Evolutionary conservation across 2,329 filamentous ascomycete genomes (phyloP).

Genomic region (Nemania sp.): DNA sequence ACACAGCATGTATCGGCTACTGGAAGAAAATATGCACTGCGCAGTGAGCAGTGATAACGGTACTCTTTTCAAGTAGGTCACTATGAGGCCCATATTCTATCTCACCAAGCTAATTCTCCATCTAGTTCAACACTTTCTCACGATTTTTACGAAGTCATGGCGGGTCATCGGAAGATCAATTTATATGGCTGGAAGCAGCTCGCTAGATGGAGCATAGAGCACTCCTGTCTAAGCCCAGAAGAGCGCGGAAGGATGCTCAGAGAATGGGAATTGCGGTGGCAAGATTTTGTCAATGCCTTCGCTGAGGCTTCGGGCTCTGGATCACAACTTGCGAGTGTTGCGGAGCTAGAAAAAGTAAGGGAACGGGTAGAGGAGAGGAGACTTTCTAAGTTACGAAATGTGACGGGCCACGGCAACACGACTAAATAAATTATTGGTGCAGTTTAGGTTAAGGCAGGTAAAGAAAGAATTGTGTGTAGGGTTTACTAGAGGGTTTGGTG

Average conservation of each 20-base stretch:
- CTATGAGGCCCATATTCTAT: neutral
- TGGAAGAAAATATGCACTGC: constrained; percentile 80
- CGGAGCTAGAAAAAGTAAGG: constrained; percentile 15
- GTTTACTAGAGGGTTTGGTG: neutral
- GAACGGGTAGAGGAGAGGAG: constrained; percentile 56
- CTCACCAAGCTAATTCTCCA: constrained; percentile 19
- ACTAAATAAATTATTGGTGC: neutral
- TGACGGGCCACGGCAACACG: neutral
- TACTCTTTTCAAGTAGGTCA: constrained; percentile 72
- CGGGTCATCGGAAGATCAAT: constrained; percentile 74
- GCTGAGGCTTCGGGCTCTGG: neutral
- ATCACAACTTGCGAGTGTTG: neutral
- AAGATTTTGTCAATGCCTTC: constrained; percentile 62
- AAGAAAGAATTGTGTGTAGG: neutral
- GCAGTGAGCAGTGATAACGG: constrained; percentile 82
- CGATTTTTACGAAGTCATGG: constrained; percentile 82
- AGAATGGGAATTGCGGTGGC: constrained; percentile 69
- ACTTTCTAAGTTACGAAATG: constrained; percentile 25
- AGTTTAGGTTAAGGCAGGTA: neutral
- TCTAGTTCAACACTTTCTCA: constrained; percentile 76
- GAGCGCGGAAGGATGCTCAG: constrained; percentile 55
- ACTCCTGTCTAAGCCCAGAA: constrained; percentile 64
- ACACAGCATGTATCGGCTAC: constrained; percentile 74
- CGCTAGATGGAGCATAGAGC: constrained; percentile 71
- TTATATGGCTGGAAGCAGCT: constrained; percentile 79